A percentile compares a stretch with the other conserved stretches of the same genome.
phyloP scores from a whole-genome alignment of 2,329 filamentous ascomycete genomes.

The Clarireedia hainanense region DNA sequence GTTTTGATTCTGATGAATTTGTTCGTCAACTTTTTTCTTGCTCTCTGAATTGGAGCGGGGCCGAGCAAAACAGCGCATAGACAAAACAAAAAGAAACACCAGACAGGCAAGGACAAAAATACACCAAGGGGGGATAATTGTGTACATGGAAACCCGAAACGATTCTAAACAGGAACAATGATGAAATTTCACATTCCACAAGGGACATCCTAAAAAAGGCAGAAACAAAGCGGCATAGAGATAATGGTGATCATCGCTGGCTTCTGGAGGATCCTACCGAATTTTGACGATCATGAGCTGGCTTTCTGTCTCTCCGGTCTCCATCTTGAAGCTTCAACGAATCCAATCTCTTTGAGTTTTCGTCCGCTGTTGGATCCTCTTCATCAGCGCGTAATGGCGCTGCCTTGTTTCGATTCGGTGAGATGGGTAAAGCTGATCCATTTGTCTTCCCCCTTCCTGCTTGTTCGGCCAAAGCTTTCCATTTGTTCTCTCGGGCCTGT shows the following conservation, averaged over 20 bases:
- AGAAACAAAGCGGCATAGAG: slow-evolving; percentile 25
- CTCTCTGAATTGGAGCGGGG: too few species aligned
- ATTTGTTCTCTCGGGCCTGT: slow-evolving; percentile 73
- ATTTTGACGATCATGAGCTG: slow-evolving; percentile 52
- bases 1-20: not conserved
- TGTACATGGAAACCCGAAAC: slow-evolving; percentile 24
- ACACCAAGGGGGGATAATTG: not conserved
- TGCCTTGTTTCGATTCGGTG: slow-evolving; percentile 33
- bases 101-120: too few species aligned
- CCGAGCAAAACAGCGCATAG: too few species aligned
- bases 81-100: too few species aligned
- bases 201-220: slow-evolving; percentile 16
- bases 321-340: slow-evolving; percentile 85
- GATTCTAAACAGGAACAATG: slow-evolving; percentile 16
- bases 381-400: slow-evolving; percentile 57
- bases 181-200: slow-evolving; percentile 10
- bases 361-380: slow-evolving; percentile 69
- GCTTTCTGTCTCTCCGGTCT: slow-evolving; percentile 49
- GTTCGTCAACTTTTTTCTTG: not conserved
- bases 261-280: slow-evolving; percentile 41
- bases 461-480: slow-evolving; percentile 77
- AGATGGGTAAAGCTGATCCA: slow-evolving; percentile 31
- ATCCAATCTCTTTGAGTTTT: slow-evolving; percentile 80
- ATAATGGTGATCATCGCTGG: slow-evolving; percentile 29
- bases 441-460: slow-evolving; percentile 59